phyloP scores from a whole-genome alignment of 2,329 filamentous ascomycete species.

The Mycocentrospora acerina region DNA sequence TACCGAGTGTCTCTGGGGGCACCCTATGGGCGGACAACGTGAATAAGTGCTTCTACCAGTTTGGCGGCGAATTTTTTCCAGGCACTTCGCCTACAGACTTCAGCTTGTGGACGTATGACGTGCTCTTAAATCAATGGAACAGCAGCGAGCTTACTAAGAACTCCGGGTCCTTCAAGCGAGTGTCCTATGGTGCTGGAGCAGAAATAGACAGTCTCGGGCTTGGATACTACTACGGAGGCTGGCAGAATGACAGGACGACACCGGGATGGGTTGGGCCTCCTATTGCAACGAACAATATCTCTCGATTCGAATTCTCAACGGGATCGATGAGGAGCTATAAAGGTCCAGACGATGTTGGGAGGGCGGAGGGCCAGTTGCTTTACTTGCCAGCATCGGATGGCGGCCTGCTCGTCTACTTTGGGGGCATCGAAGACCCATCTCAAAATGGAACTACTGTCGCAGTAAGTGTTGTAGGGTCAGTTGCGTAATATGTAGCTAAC shows the following conservation, averaged over 20 bases:
- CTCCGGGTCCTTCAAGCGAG: slow-evolving; percentile 44
- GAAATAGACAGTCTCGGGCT: slow-evolving; percentile 57
- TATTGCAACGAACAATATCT: slow-evolving; percentile 54
- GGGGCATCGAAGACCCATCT: slow-evolving; percentile 55
- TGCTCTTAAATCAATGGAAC: slow-evolving; percentile 59
- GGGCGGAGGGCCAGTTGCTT: slow-evolving; percentile 62
- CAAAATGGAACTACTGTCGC: slow-evolving; percentile 51
- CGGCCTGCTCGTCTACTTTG: slow-evolving; percentile 64
- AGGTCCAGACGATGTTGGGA: slow-evolving; percentile 53
- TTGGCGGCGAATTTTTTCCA: slow-evolving; percentile 57
- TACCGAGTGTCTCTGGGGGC: slow-evolving; percentile 55
- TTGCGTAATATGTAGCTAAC: too few relatives aligned
- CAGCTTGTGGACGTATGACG: slow-evolving; percentile 60
- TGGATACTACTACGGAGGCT: slow-evolving; percentile 65
- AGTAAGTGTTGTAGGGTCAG: slow-evolving; percentile 10
- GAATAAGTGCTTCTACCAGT: slow-evolving; percentile 65
- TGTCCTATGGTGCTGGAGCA: slow-evolving; percentile 60
- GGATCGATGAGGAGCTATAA: slow-evolving; percentile 56
- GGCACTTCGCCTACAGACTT: slow-evolving; percentile 47
- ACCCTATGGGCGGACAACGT: slow-evolving; percentile 61
- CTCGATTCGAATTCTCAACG: slow-evolving; percentile 59
- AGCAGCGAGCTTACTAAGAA: slow-evolving; percentile 43
- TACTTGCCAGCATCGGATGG: slow-evolving; percentile 62
- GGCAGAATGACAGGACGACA: slow-evolving; percentile 57
- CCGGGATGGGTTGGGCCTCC: slow-evolving; percentile 54